Base-by-base conservation (phyloP, 2,329 filamentous ascomycete species). In the Cercospora sp. region DNA sequence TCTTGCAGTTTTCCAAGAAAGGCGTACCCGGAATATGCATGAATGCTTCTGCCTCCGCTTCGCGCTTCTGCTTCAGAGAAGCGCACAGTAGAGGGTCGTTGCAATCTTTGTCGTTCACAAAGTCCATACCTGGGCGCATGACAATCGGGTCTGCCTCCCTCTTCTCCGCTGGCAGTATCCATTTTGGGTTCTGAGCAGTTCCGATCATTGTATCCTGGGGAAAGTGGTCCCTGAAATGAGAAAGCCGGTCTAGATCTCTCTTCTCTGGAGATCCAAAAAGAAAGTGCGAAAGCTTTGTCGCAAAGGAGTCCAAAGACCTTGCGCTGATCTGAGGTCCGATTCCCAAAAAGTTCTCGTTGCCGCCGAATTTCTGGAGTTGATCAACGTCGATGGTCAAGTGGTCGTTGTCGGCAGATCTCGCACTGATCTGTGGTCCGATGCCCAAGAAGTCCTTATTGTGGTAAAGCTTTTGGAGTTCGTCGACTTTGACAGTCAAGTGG, bases 81-180 rank as follows among this genome's bases (percentile, higher is more conserved):
- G 20, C 13, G 48, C 58, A 60, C 1, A 60, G 6, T 2, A 23
- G 58, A 13, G 58, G 31, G 10, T 42, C 30, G 12, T 23, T 26
- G 36, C 33, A 39, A 3, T 28, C n/a, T 39, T 39, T 16, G 4
- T 18, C 3, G 58, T 60, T 39, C 6, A 42, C 20, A 4, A 60
- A 23, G 9, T 5, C 7, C 20, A 39, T 42, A 26, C 58, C 58
- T 7, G 58, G 58, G 6, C 20, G 12, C 13, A 9, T 16, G 5
- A 60, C 42, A 53, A 53, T 53, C 3, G 60, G 42, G 2, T 62
- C 60, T 18, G 62, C 62, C 5, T 39, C 13, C 31, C 60, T 62
- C 42, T 51, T 62, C 39, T 51, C 60, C 20, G 9, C 55, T 16
- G 53, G 28, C 26, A 31, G 53, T 23, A 57, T 23, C 42, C n/a